Evolutionary conservation across 108 stramenopile genomes (phyloP).

Genomic region (Cyclostephanos invisitatus): DNA sequence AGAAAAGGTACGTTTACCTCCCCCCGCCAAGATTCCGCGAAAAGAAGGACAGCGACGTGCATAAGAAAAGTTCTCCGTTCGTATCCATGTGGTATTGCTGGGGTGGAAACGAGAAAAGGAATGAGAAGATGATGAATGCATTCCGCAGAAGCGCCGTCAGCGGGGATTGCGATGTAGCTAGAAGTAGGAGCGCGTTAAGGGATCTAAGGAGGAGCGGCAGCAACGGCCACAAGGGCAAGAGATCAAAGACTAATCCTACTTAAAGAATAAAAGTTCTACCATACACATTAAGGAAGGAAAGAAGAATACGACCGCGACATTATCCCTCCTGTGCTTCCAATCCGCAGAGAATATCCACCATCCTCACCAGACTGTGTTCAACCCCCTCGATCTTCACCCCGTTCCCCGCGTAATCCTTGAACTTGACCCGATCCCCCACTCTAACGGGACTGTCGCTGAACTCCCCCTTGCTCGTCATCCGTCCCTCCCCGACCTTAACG

Average conservation of each 20-base stretch:
- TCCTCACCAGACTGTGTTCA: constrained; percentile 83
- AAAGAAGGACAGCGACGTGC: constrained; percentile 77
- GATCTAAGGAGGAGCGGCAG: constrained; percentile 73
- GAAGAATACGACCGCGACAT: neutral
- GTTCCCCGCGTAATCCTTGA: constrained; percentile 93
- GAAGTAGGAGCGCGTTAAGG: constrained; percentile 80
- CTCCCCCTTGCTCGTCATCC: constrained; percentile 85
- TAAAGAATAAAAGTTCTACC: neutral
- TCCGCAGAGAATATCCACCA: constrained; percentile 89
- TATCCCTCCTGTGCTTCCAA: constrained; percentile 16
- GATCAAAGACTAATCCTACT: neutral
- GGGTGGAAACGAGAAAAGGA: constrained; percentile 65
- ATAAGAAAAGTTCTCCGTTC: constrained; percentile 90
- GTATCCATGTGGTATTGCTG: constrained; percentile 89
- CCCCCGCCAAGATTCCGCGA: constrained; percentile 84
- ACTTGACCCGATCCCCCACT: constrained; percentile 91
- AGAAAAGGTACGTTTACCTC: constrained; percentile 86
- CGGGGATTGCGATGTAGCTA: constrained; percentile 64
- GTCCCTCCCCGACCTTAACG: constrained; percentile 92
- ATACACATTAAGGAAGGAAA: neutral
- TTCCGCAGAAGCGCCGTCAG: constrained; percentile 26
- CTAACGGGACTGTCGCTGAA: constrained; percentile 67
- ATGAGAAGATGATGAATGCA: constrained; percentile 54
- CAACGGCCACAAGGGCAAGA: neutral
- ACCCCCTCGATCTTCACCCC: constrained; percentile 91